A percentile compares a stretch with the other conserved stretches of the same genome.
phyloP scores from a whole-genome alignment of 2,329 filamentous ascomycete genomes.

The Colletotrichum kahawae region DNA sequence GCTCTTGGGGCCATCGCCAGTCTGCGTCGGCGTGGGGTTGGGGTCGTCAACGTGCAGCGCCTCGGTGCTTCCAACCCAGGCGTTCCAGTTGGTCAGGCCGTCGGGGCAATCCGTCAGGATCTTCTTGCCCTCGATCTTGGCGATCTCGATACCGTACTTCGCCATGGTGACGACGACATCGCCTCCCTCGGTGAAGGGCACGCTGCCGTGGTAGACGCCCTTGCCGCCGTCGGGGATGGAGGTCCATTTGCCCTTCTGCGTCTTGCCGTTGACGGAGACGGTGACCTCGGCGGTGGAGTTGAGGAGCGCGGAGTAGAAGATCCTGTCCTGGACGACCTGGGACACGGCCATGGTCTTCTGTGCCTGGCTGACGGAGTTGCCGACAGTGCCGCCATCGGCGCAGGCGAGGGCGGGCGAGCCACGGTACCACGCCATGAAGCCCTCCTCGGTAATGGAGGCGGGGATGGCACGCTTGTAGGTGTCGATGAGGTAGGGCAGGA shows the following conservation, averaged over 20 bases:
- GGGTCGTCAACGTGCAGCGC: constrained; percentile 14
- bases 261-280: constrained; percentile 31
- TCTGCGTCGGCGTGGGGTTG: constrained; percentile 10
- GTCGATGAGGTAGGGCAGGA: constrained; percentile 55
- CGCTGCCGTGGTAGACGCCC: constrained; percentile 36
- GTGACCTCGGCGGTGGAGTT: constrained; percentile 26
- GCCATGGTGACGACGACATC: constrained; percentile 40
- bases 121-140: constrained; percentile 9
- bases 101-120: constrained; percentile 3
- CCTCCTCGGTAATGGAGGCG: constrained; percentile 30
- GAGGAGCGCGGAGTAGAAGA: constrained; percentile 30
- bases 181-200: constrained; percentile 27
- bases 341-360: constrained; percentile 26
- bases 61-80: constrained; percentile 15
- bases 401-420: constrained; percentile 30
- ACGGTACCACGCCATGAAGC: constrained; percentile 38
- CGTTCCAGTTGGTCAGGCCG: constrained; percentile 23
- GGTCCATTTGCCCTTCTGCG: constrained; percentile 21
- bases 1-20: background rate
- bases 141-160: constrained; percentile 15
- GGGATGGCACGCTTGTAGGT: constrained; percentile 49
- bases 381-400: constrained; percentile 32
- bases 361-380: constrained; percentile 29
- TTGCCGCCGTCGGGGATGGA: constrained; percentile 8
- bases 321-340: constrained; percentile 24